These are phyloP conservation scores for Erodium moschatum DNA, from an alignment of 441 rosid genomes.

Conservation along the genomic window DNA sequence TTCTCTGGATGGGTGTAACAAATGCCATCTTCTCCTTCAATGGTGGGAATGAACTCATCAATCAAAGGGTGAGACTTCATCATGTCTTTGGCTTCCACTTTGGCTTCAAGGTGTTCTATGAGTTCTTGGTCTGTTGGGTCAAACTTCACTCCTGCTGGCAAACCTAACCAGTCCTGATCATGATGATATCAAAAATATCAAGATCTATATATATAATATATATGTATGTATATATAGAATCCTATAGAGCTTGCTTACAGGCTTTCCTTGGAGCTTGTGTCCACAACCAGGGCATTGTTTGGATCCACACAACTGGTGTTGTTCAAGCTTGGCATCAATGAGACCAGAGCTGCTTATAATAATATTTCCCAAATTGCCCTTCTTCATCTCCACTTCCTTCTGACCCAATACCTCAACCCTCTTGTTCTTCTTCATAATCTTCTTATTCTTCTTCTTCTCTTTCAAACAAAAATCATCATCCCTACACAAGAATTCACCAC, in stretches of 20 bases:
- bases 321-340: constrained; percentile 92
- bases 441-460: no score
- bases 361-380: constrained; percentile 41
- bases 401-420: constrained; percentile 1
- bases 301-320: constrained; percentile 90
- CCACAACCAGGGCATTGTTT: constrained; percentile 95
- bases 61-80: constrained; percentile 70
- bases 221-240: background rate
- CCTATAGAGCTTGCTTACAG: constrained; percentile 39
- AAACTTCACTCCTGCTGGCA: constrained; percentile 93
- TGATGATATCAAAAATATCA: background rate
- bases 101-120: constrained; percentile 74
- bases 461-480: background rate
- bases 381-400: constrained; percentile 31
- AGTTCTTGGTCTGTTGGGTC: constrained; percentile 93
- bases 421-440: background rate
- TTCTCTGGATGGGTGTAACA: constrained; percentile 93
- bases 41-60: constrained; percentile 73
- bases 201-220: background rate
- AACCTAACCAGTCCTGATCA: constrained; percentile 77
- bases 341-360: constrained; percentile 56
- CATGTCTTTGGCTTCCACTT: constrained; percentile 40
- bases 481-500: background rate
- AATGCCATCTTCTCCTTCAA: constrained; percentile 84
- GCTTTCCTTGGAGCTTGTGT: constrained; percentile 86